These are phyloP conservation scores for Alternaria sp. DNA, from an alignment of 2,329 filamentous ascomycete species.

Conservation along the genomic window DNA sequence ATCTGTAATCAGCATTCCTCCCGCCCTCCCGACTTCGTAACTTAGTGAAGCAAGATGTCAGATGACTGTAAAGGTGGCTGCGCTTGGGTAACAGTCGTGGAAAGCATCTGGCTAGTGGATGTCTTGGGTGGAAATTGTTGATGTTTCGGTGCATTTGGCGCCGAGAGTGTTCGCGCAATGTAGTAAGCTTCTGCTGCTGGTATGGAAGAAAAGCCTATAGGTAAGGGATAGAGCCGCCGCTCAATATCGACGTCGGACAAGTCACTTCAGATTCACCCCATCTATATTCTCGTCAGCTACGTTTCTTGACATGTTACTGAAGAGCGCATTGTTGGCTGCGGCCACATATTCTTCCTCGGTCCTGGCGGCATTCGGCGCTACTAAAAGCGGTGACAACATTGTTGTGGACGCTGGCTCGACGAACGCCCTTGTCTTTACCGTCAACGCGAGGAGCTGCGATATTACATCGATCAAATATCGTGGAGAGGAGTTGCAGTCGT, in stretches of 20 bases:
- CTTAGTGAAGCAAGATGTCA: not conserved
- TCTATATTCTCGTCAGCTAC: not conserved
- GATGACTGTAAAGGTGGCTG: not conserved
- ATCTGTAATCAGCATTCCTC: not conserved
- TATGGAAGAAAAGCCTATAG: slow-evolving; percentile 5
- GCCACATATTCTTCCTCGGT: slow-evolving; percentile 34
- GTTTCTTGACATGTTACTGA: slow-evolving; percentile 32
- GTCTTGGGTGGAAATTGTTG: slow-evolving; percentile 21
- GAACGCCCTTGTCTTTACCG: slow-evolving; percentile 42
- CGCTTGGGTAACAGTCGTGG: not conserved
- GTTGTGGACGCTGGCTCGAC: slow-evolving; percentile 45
- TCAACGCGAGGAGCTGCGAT: slow-evolving; percentile 61
- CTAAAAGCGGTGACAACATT: slow-evolving; percentile 35
- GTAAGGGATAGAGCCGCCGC: not conserved
- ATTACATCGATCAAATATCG: slow-evolving; percentile 68
- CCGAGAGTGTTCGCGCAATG: slow-evolving; percentile 17
- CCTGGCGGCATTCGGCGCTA: slow-evolving; percentile 46
- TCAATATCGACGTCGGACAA: not conserved
- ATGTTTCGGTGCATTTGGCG: slow-evolving; percentile 25
- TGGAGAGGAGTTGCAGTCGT: slow-evolving; percentile 65
- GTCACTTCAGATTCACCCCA: not conserved
- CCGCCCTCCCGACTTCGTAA: not conserved
- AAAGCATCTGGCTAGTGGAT: slow-evolving; percentile 12
- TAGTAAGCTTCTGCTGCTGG: not conserved
- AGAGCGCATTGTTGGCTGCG: slow-evolving; percentile 30